Percentiles rank a stretch among this genome's conserved stretches.
Evolutionary conservation across 2,329 filamentous ascomycete species (phyloP).

Genomic region (Curvularia lunata): DNA sequence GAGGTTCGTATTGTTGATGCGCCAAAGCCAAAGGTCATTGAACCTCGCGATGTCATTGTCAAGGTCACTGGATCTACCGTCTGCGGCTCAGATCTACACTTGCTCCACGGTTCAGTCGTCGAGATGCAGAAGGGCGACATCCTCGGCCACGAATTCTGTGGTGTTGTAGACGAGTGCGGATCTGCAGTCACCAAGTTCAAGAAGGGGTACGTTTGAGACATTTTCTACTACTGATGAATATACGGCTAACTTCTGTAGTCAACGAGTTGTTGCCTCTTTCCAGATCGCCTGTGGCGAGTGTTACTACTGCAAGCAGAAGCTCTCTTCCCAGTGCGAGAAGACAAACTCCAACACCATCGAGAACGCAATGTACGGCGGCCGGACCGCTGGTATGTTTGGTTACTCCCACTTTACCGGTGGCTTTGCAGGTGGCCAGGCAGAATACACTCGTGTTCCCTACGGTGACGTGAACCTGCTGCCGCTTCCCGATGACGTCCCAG

Average conservation of each 20-base stretch:
- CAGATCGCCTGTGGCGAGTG: conserved; percentile 77
- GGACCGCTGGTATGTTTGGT: conserved; percentile 70
- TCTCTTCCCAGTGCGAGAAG: conserved; percentile 79
- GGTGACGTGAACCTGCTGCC: conserved; percentile 82
- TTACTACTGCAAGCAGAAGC: conserved; percentile 78
- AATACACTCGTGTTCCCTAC: conserved; percentile 82
- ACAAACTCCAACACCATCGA: conserved; percentile 76
- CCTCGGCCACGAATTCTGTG: conserved; percentile 60
- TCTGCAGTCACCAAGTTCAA: conserved; percentile 52
- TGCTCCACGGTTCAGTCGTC: conserved; percentile 58
- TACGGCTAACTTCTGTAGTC: conserved; percentile 36
- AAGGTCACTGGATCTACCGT: conserved; percentile 73
- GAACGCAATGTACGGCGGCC: conserved; percentile 78
- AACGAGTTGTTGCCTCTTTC: conserved; percentile 81
- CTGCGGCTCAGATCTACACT: conserved; percentile 66
- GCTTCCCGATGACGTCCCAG: conserved; percentile 78
- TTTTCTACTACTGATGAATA: background rate
- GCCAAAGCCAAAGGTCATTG: conserved; percentile 73
- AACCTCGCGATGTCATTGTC: conserved; percentile 78
- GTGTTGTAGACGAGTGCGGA: conserved; percentile 57
- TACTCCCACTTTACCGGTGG: conserved; percentile 78
- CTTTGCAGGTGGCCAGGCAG: conserved; percentile 85
- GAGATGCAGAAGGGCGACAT: conserved; percentile 60
- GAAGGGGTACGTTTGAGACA: conserved; percentile 44
- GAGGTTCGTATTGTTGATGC: conserved; percentile 73